Percentiles rank a stretch among this genome's conserved stretches.
phyloP scores from a whole-genome alignment of 169 alveolate species.

The Plasmodium cynomolgi region DNA sequence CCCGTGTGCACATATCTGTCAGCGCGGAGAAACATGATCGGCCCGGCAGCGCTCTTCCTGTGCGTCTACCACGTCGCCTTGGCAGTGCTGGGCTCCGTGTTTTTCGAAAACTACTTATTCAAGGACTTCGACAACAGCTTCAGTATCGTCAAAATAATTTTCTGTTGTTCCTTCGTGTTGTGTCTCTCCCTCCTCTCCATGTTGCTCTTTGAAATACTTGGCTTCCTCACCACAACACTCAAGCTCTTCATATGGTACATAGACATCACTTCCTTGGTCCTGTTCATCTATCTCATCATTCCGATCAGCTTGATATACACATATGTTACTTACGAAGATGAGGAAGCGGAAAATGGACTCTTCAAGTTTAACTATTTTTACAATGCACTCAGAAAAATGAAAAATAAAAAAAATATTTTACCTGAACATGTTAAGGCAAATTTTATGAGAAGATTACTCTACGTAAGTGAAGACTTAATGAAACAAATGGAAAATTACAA shows the following conservation, averaged over 20 bases:
- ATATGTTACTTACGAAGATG: conserved; percentile 61
- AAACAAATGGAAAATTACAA: conserved; percentile 46
- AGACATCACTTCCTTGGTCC: conserved; percentile 38
- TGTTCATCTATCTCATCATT: conserved; percentile 47
- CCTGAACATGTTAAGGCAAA: conserved; percentile 33
- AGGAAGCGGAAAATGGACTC: conserved; percentile 8
- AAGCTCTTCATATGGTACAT: conserved; percentile 61
- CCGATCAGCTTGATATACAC: conserved; percentile 56
- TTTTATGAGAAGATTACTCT: conserved; percentile 36
- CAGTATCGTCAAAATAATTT: conserved; percentile 54
- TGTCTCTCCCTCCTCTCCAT: conserved; percentile 44
- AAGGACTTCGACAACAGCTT: conserved; percentile 57
- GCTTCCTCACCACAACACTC: conserved; percentile 35
- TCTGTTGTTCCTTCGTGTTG: conserved; percentile 46
- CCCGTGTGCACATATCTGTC: too few species aligned
- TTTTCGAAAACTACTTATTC: conserved; percentile 48
- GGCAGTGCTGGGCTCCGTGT: conserved; percentile 19
- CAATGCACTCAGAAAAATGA: conserved; percentile 26
- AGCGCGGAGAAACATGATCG: conserved; percentile 15
- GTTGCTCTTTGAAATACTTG: conserved; percentile 36
- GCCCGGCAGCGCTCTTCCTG: conserved; percentile 2
- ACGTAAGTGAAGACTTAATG: conserved; percentile 59
- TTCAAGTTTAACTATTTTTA: conserved; percentile 59
- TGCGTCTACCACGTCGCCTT: conserved; percentile 21
- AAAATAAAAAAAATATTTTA: neutral